These are phyloP conservation scores for Vigna unguiculata DNA, from an alignment of 306 rosid genomes.

Conservation along the genomic window DNA sequence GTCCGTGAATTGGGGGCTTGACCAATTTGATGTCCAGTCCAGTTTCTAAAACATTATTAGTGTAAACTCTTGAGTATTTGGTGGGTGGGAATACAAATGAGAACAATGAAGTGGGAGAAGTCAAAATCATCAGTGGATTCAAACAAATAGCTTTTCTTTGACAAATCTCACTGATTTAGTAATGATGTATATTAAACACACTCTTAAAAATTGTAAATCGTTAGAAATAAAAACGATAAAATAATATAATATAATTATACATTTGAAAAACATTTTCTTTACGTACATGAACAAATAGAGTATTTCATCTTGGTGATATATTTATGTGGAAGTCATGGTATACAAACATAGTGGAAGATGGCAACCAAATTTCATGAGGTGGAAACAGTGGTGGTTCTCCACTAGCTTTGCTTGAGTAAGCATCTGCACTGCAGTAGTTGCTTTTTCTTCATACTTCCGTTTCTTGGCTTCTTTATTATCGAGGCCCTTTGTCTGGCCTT, in stretches of 20 bases:
- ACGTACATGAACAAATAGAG: background rate
- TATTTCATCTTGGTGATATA: background rate
- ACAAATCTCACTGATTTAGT: background rate
- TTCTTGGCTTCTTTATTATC: constrained; percentile 2
- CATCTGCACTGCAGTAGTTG: background rate
- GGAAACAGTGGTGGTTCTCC: constrained; percentile 19
- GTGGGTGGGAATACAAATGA: background rate
- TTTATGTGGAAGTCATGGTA: too few relatives aligned
- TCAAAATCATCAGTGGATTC: background rate
- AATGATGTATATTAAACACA: background rate
- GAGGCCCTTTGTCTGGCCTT: constrained; percentile 6
- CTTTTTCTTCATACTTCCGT: constrained; percentile 11
- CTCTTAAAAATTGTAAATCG: background rate
- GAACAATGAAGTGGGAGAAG: background rate
- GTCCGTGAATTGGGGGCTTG: background rate
- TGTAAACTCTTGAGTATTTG: background rate
- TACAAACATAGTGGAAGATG: constrained; percentile 1
- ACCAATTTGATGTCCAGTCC: background rate
- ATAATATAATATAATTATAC: background rate
- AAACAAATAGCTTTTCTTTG: too few relatives aligned
- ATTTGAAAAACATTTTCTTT: background rate
- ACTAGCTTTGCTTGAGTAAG: constrained; percentile 2
- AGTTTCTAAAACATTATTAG: background rate
- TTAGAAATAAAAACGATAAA: background rate
- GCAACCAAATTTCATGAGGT: constrained; percentile 14